Percentiles rank a stretch among this genome's conserved stretches.
Conservation (phyloP, 768 basidiomycete genomes). For the Tricholoma sp. region DNA sequence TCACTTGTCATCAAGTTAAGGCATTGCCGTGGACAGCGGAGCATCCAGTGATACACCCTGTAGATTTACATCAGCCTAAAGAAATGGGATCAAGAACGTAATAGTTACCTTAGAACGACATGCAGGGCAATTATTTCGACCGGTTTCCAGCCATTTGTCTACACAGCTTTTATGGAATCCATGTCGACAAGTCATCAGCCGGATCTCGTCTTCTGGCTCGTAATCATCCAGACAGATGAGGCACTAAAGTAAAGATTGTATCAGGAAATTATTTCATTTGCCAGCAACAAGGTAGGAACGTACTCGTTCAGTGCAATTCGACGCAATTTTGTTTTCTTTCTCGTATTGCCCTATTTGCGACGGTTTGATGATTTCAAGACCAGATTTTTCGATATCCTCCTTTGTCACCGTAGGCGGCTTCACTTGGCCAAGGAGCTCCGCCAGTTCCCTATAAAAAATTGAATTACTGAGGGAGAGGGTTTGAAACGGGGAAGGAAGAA, state of each 20-base stretch:
- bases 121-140: slow-evolving; percentile 88
- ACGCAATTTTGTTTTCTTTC: slow-evolving; percentile 56
- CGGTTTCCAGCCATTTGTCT: slow-evolving; percentile 82
- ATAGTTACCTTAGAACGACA: slow-evolving; percentile 69
- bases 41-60: slow-evolving; percentile 29
- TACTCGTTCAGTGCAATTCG: slow-evolving; percentile 80
- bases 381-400: slow-evolving; percentile 83
- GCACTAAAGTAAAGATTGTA: slow-evolving; percentile 38
- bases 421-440: slow-evolving; percentile 75
- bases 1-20: neutral
- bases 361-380: slow-evolving; percentile 70
- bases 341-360: slow-evolving; percentile 49
- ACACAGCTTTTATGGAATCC: slow-evolving; percentile 89
- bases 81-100: neutral
- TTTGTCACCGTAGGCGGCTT: slow-evolving; percentile 80
- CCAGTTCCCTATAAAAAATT: slow-evolving; percentile 57
- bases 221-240: slow-evolving; percentile 90
- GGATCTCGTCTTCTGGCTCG: slow-evolving; percentile 66
- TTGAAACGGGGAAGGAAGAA: slow-evolving; percentile 14
- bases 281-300: slow-evolving; percentile 19
- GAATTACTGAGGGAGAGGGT: slow-evolving; percentile 2
- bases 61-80: neutral
- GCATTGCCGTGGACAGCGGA: neutral
- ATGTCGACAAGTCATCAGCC: slow-evolving; percentile 80
- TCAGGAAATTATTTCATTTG: neutral